Conservation (phyloP, 441 rosid species). For the Kokia cookei region DNA sequence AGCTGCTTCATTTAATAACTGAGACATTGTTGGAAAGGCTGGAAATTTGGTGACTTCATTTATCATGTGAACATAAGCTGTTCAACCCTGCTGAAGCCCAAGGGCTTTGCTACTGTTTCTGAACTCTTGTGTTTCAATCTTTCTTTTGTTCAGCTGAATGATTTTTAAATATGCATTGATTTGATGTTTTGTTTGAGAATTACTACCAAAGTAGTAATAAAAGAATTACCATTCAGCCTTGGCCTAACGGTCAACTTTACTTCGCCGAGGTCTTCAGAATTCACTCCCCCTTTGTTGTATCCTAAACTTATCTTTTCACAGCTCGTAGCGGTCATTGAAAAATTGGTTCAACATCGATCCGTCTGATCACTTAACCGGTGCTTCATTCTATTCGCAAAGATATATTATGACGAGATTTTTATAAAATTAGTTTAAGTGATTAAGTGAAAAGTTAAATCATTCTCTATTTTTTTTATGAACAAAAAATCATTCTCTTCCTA, state of each 20-base stretch:
- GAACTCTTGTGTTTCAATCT: neutral
- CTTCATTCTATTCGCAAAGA: neutral
- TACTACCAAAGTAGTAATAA: neutral
- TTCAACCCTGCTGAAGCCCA: slow-evolving; percentile 1
- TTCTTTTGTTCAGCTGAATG: neutral
- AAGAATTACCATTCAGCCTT: neutral
- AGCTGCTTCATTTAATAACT: slow-evolving; percentile 24
- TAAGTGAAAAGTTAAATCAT: neutral
- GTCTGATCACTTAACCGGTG: no score
- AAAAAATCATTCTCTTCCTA: no score
- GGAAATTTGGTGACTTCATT: slow-evolving; percentile 16
- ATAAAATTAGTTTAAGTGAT: neutral
- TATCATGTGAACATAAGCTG: slow-evolving; percentile 7
- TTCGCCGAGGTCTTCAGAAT: neutral
- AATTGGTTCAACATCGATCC: neutral
- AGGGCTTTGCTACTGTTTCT: neutral
- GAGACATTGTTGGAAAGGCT: neutral
- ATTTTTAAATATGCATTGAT: neutral
- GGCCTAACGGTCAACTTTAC: neutral
- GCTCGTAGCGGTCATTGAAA: neutral
- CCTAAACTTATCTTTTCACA: neutral
- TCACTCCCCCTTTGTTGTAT: neutral
- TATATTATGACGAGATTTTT: neutral
- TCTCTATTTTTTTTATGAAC: no score
- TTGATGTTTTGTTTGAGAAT: neutral